phyloP scores from a whole-genome alignment of 2,329 filamentous ascomycete genomes.

The Cytospora piceae region DNA sequence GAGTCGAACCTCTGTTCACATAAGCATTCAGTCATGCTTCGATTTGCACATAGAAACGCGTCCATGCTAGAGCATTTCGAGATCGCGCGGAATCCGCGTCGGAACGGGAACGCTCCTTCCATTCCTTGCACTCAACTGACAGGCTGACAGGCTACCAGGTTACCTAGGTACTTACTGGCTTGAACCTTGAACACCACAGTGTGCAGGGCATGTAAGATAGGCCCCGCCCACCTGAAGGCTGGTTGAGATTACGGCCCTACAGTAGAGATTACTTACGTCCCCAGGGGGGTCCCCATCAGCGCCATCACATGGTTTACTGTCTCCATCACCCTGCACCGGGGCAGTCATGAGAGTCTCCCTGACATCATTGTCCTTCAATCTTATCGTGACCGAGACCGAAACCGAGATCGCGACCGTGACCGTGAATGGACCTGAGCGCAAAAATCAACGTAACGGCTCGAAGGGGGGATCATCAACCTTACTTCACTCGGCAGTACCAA shows the following conservation, averaged over 20 bases:
- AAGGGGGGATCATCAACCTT: neutral
- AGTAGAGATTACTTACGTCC: neutral
- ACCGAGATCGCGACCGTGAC: neutral
- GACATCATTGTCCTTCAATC: conserved; percentile 1
- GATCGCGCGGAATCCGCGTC: neutral
- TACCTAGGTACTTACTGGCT: neutral
- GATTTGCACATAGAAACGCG: neutral
- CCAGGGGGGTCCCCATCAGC: neutral
- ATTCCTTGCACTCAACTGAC: neutral
- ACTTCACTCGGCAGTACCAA: neutral
- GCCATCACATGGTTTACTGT: neutral
- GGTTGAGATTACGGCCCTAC: conserved; percentile 4
- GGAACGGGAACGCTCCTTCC: neutral
- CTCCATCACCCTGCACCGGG: neutral
- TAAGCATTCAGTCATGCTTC: neutral
- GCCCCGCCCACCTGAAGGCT: conserved; percentile 2
- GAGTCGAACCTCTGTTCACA: neutral
- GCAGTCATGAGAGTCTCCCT: neutral
- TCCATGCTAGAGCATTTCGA: neutral
- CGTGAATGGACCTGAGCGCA: neutral
- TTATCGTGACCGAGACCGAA: neutral
- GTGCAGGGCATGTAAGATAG: neutral
- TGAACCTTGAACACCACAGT: neutral
- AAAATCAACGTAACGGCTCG: too few relatives aligned
- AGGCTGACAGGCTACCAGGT: neutral